Evolutionary conservation across 2,329 filamentous ascomycete genomes (phyloP), one percentile per base, ranked within the genome.

Genomic region (Cryoendolithus antarcticus): DNA sequence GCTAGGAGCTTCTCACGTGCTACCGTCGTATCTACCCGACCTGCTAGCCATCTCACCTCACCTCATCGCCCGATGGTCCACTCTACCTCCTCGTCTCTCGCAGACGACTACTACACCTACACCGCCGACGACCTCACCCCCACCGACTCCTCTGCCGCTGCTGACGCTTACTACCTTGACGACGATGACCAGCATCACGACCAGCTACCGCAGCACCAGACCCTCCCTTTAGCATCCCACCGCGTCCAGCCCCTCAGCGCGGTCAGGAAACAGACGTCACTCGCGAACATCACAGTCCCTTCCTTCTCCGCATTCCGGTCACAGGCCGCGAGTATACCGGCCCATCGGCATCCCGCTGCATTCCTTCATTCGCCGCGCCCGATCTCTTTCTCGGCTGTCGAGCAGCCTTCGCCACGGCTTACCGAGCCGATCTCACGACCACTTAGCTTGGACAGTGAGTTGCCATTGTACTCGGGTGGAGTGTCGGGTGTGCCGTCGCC

Each of bases 281-380:
- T 64, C 40, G 54, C 62, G 30, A 59, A 58, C 38, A 60, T 65
- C 47, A 53, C 58, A 37, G 55, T 64, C 36, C 58, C 60, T 44
- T 63, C 63, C 34, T 66, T 66, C 51, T 59, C 62, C 40, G 55
- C 60, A 44, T 66, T 66, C 52, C 61, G 60, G 37, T 59, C 61
- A 28, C 60, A 62, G 46, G 53, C 61, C 31, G 59, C 60, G 32
- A 59, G 61, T 48, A 61, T 63, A 44, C 57, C 62, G 43, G 65
- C 65, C 49, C 64, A 71, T 48, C 74, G 74, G 55, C 19, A 38
- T 15, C 32, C 30, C 12, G 28, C 24, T 12, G 34, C 44, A 8
- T 39, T 41, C 10, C 43, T 65, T 64, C 59, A 62, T 45, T 66
- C 69, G 37, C 64, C 69, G 46, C 56, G 69, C 40, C 59, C 66